These are phyloP conservation scores for Waltergamsia citrina DNA, from an alignment of 2,329 filamentous ascomycete species.

Conservation along the genomic window DNA sequence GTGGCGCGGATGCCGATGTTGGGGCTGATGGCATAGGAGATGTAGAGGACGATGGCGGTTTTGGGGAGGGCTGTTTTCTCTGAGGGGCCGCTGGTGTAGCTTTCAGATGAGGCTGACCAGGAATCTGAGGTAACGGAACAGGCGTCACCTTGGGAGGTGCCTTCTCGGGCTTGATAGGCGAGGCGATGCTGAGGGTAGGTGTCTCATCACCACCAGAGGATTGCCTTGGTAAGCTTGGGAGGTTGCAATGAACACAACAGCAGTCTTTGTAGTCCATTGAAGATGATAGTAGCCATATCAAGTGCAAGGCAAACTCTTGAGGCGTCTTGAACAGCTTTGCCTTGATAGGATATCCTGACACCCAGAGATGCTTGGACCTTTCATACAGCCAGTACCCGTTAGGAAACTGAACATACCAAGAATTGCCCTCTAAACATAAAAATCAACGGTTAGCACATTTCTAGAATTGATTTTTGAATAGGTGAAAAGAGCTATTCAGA, in stretches of 20 bases:
- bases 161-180: constrained; percentile 10
- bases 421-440: constrained; percentile 33
- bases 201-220: constrained; percentile 14
- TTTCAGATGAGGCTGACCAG: constrained; percentile 14
- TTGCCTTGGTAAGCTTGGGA: constrained; percentile 15
- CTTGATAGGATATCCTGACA: constrained; percentile 39
- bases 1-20: constrained; percentile 2
- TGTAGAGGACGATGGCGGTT: constrained; percentile 5
- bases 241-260: constrained; percentile 39
- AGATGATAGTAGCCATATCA: constrained; percentile 40
- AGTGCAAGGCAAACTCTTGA: constrained; percentile 41
- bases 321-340: constrained; percentile 40
- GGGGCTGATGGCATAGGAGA: constrained; percentile 7
- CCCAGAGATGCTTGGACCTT: constrained; percentile 37
- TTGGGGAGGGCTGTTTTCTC: background rate
- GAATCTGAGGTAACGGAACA: constrained; percentile 24
- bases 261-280: constrained; percentile 39
- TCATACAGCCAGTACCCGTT: constrained; percentile 36
- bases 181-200: constrained; percentile 9
- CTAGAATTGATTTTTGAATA: background rate
- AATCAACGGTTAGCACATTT: no score
- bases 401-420: constrained; percentile 35
- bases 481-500: background rate
- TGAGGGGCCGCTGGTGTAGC: background rate
- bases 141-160: constrained; percentile 21